These are phyloP conservation scores for Candida stauntonica DNA, from an alignment of 805 yeast species.

Conservation along the genomic window DNA sequence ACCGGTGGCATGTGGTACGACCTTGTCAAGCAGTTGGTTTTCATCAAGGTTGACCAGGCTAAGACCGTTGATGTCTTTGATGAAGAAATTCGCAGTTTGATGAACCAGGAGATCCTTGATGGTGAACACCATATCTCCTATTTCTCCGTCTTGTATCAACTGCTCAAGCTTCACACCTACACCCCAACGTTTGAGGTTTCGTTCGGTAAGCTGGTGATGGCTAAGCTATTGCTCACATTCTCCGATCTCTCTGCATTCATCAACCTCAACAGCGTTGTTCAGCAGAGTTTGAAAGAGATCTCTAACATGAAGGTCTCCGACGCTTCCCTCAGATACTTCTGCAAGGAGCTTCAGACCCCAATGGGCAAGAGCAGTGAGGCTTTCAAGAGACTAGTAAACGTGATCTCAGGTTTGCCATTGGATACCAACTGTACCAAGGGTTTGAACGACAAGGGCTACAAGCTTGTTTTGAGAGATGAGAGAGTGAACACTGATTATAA, in stretches of 20 bases:
- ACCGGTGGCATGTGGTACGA: constrained; percentile 22
- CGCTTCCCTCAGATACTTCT: constrained; percentile 22
- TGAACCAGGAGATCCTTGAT: constrained; percentile 18
- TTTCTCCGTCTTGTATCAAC: constrained; percentile 10
- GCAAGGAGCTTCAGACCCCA: constrained; percentile 21
- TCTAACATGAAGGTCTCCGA: constrained; percentile 23
- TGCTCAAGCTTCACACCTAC: constrained; percentile 19
- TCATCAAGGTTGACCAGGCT: constrained; percentile 20
- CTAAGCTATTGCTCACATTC: constrained; percentile 20
- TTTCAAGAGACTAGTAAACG: constrained; percentile 26
- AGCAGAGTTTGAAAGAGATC: constrained; percentile 18
- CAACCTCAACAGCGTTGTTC: constrained; percentile 14
- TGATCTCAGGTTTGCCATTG: constrained; percentile 15
- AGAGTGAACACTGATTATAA: constrained; percentile 23
- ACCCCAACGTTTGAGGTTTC: constrained; percentile 24
- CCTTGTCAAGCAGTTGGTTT: constrained; percentile 23
- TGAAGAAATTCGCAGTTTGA: constrained; percentile 14
- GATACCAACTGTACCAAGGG: constrained; percentile 24
- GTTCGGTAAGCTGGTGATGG: constrained; percentile 22
- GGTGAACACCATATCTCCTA: constrained; percentile 3
- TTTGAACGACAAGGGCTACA: constrained; percentile 23
- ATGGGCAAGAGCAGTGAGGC: constrained; percentile 17
- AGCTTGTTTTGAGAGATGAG: constrained; percentile 23
- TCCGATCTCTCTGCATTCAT: constrained; percentile 18
- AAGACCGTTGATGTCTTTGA: constrained; percentile 15